Evolutionary conservation across 1,284 basidiomycete species (phyloP).

Genomic region (Rhizoctonia solani): DNA sequence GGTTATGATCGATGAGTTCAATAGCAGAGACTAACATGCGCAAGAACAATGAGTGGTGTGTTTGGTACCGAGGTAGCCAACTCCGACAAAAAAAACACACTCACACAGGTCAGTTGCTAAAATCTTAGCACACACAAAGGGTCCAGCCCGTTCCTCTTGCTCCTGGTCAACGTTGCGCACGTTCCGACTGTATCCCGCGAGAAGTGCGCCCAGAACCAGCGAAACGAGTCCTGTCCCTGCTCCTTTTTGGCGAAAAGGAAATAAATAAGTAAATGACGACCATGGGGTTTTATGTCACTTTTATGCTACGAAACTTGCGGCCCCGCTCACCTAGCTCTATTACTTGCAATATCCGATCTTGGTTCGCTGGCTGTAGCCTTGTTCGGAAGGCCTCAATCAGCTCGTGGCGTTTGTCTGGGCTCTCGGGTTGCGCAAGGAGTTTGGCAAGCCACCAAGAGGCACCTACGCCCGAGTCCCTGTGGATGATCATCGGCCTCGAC

Average conservation of each 20-base stretch:
- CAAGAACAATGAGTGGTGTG: no score
- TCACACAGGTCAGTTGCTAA: slow-evolving; percentile 75
- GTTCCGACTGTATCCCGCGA: slow-evolving; percentile 17
- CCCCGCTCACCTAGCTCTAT: slow-evolving; percentile 66
- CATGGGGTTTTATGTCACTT: no score
- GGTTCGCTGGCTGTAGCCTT: not conserved
- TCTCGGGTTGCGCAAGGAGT: not conserved
- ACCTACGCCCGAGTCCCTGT: no score
- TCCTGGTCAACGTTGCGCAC: not conserved
- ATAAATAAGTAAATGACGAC: no score
- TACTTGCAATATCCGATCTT: slow-evolving; percentile 23
- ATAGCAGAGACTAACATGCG: slow-evolving; percentile 70
- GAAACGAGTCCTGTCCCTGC: slow-evolving; percentile 82
- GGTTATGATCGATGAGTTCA: slow-evolving; percentile 73
- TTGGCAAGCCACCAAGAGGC: slow-evolving; percentile 35
- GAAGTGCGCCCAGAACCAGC: slow-evolving; percentile 62
- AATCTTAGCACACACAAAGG: slow-evolving; percentile 52
- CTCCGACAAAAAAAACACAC: slow-evolving; percentile 44
- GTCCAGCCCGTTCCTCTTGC: not conserved
- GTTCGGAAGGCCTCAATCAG: slow-evolving; percentile 3
- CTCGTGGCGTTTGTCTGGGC: not conserved
- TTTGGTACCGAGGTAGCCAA: no score
- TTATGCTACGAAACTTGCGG: not conserved
- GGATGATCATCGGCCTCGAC: no score
- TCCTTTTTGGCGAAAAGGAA: slow-evolving; percentile 61